phyloP scores from a whole-genome alignment of 108 stramenopile species.

The Pseudonitzschia pungens region DNA sequence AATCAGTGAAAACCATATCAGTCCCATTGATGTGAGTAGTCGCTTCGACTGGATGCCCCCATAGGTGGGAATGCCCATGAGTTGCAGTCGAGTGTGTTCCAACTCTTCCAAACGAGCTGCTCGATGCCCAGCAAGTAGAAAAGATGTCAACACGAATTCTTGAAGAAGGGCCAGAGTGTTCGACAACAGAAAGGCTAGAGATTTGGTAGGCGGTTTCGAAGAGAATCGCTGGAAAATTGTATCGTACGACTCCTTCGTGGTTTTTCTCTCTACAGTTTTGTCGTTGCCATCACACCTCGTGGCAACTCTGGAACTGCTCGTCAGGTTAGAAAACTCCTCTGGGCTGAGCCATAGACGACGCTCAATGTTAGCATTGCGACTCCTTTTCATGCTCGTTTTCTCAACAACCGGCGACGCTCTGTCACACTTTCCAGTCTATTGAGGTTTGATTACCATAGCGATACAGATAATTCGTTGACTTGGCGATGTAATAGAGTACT shows the following conservation, averaged over 20 bases:
- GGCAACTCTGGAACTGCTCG: not conserved
- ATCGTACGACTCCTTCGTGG: not conserved
- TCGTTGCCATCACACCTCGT: not conserved
- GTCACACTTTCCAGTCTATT: too few species aligned
- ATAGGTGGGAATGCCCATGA: not conserved
- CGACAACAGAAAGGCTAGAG: conserved; percentile 2
- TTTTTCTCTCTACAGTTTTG: not conserved
- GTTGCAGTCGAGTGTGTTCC: conserved; percentile 2
- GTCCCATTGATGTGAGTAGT: conserved; percentile 29
- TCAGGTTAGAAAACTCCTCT: conserved; percentile 10
- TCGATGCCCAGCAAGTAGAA: conserved; percentile 54
- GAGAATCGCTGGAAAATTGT: conserved; percentile 26
- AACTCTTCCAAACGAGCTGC: conserved; percentile 30
- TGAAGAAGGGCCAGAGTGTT: conserved; percentile 62
- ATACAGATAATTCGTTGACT: too few species aligned
- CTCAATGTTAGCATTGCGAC: not conserved
- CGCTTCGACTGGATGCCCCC: not conserved
- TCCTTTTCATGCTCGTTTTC: not conserved
- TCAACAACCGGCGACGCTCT: not conserved
- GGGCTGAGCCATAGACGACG: conserved; percentile 18
- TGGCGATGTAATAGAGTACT: too few species aligned
- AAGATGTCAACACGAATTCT: conserved; percentile 62
- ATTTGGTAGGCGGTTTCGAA: not conserved
- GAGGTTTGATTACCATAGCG: too few species aligned
- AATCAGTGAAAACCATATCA: conserved; percentile 41